Base-by-base conservation (phyloP, 345 rosid species). In the Hibiscus tridactylites region DNA sequence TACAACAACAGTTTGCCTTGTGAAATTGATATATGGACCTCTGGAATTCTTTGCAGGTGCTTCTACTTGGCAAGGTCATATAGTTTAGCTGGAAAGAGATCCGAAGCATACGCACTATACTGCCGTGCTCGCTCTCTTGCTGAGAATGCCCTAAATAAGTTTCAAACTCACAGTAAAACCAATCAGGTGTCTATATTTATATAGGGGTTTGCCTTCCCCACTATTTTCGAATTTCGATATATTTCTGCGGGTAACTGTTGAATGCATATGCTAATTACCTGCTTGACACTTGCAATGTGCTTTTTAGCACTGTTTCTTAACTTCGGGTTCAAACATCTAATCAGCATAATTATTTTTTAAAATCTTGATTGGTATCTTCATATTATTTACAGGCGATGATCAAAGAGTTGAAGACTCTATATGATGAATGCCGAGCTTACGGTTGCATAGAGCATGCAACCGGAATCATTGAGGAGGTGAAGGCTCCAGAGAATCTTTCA, bases 401-500 rank as follows among this genome's bases (percentile, higher is more conserved):
- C 68, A 73, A 83, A 71, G 94, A 86, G 83, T 79, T 96, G 85
- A 87, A 82, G 83, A 71, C 81, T 6, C 73, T 96, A 71, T 74
- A 65, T 76, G 81, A 81, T 9, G 97, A 88, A 77, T 84, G 97
- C 83, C 85, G 98, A 87, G 85, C 94, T 72, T 89, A 81, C 68
- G 80, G 89, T 84, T 96, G 98, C 83, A 86, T 90, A 68, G 99
- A 96, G 82, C 99, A 96, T 82, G 99, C 99, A 12, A 74, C 78
- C 0, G 96, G 96, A 64, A 84, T 92, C 65, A 82, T 92, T 61
- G 97, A 91, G 84, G 90, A 76, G 66, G 88, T 81, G 82, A 91
- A 82, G 83, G 97, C 84, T 61, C 91, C 94, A 0, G 97, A 91
- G 77, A 89, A 86, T 73, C 88, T 96, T 33, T 89, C 97, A 1